These are phyloP conservation scores for Fusarium abutilonis DNA, from an alignment of 2,329 filamentous ascomycete species.

Conservation along the genomic window DNA sequence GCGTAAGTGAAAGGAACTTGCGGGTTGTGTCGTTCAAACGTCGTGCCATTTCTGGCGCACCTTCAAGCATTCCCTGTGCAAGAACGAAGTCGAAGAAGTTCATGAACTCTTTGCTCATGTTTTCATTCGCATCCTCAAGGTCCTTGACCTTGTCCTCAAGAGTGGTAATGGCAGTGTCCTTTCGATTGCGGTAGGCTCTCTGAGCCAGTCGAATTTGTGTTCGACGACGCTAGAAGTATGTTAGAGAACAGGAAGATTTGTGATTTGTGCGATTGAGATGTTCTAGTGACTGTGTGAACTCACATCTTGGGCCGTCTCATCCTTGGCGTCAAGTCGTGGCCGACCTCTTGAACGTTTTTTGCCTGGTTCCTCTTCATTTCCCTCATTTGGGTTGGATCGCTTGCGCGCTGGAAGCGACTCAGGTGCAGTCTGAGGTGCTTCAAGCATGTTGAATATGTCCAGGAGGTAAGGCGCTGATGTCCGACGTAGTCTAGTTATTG, in stretches of 20 bases:
- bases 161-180: constrained; percentile 80
- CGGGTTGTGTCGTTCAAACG: constrained; percentile 67
- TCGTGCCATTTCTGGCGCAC: constrained; percentile 65
- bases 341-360: constrained; percentile 75
- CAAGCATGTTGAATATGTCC: constrained; percentile 11
- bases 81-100: constrained; percentile 71
- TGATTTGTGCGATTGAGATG: not conserved
- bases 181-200: constrained; percentile 83
- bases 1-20: constrained; percentile 66
- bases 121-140: constrained; percentile 74
- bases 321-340: constrained; percentile 78
- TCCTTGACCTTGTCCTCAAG: constrained; percentile 76
- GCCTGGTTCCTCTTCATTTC: constrained; percentile 54
- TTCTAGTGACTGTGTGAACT: constrained; percentile 48
- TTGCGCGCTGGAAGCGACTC: constrained; percentile 34
- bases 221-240: constrained; percentile 70
- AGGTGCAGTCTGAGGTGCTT: constrained; percentile 7
- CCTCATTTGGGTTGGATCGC: constrained; percentile 37
- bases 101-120: constrained; percentile 78
- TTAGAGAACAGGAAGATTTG: constrained; percentile 33
- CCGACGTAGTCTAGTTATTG: not conserved
- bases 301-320: constrained; percentile 82
- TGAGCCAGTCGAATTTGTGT: constrained; percentile 90
- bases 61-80: constrained; percentile 65
- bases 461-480: not conserved